Conservation (phyloP, 257 asterid genomes). For the Leptodermis oblonga region DNA sequence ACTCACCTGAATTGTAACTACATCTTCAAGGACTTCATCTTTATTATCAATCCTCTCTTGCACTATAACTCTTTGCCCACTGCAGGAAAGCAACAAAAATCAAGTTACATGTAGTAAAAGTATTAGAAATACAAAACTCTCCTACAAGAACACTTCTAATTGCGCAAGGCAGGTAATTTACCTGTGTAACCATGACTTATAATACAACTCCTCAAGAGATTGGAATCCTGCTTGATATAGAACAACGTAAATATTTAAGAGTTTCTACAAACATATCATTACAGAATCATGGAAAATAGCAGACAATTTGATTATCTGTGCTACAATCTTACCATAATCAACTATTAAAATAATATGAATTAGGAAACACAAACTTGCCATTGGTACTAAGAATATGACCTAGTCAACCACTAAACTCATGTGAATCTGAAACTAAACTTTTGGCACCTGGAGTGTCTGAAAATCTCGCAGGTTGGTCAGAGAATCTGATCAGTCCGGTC, state of each 20-base stretch:
- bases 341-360: background rate
- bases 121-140: background rate
- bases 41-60: conserved; percentile 45
- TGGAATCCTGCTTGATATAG: conserved; percentile 62
- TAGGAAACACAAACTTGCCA: background rate
- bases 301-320: too few species aligned
- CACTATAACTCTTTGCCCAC: conserved; percentile 83
- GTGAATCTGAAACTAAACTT: background rate
- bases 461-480: background rate
- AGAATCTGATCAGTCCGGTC: background rate
- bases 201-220: conserved; percentile 59
- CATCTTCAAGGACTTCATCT: conserved; percentile 27
- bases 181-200: conserved; percentile 92
- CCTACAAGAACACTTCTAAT: background rate
- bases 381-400: background rate
- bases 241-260: background rate
- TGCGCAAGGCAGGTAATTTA: conserved; percentile 19
- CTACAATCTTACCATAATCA: background rate
- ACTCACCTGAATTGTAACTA: conserved; percentile 7
- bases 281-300: background rate
- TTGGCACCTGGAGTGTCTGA: background rate
- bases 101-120: background rate
- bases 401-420: background rate
- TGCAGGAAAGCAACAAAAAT: conserved; percentile 30
- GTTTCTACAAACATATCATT: conserved; percentile 3